Percentiles rank a stretch among this genome's conserved stretches.
Conservation (phyloP, 805 yeast species). For the Schwanniomyces pseudopolymorphus region DNA sequence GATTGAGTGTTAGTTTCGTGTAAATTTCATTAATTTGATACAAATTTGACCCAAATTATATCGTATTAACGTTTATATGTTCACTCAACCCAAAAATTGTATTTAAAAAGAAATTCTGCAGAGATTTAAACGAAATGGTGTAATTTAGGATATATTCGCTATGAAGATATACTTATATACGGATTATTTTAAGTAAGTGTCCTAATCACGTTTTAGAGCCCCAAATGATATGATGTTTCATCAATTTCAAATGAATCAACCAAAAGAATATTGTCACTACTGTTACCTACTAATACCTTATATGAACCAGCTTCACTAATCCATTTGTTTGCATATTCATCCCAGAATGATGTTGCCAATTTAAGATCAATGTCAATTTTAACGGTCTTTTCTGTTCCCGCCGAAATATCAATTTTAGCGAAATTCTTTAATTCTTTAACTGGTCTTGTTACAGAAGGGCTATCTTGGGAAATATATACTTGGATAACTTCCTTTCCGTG, state of each 20-base stretch:
- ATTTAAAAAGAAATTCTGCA: too few species aligned
- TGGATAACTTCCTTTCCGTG: conserved; percentile 30
- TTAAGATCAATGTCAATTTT: conserved; percentile 17
- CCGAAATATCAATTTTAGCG: conserved; percentile 21
- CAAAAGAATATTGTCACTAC: conserved; percentile 14
- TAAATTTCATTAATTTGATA: too few species aligned
- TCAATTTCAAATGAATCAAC: not conserved
- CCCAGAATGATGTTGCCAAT: conserved; percentile 29
- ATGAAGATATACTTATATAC: too few species aligned
- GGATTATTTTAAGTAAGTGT: too few species aligned
- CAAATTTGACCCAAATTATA: too few species aligned
- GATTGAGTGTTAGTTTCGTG: too few species aligned
- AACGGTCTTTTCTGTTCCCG: conserved; percentile 15
- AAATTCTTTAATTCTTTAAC: conserved; percentile 30
- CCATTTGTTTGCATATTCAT: conserved; percentile 28
- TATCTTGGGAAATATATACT: conserved; percentile 21
- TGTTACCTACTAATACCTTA: conserved; percentile 23
- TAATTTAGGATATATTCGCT: too few species aligned
- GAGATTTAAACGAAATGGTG: too few species aligned
- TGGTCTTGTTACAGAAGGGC: conserved; percentile 20
- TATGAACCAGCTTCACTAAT: conserved; percentile 21
- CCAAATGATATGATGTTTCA: not conserved
- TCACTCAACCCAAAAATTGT: too few species aligned
- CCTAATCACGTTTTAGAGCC: not conserved
- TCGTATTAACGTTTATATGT: too few species aligned